Percentiles rank a stretch among this genome's conserved stretches.
Conservation (phyloP, 75 land plant species). For the Adiantum capillusveneris region DNA sequence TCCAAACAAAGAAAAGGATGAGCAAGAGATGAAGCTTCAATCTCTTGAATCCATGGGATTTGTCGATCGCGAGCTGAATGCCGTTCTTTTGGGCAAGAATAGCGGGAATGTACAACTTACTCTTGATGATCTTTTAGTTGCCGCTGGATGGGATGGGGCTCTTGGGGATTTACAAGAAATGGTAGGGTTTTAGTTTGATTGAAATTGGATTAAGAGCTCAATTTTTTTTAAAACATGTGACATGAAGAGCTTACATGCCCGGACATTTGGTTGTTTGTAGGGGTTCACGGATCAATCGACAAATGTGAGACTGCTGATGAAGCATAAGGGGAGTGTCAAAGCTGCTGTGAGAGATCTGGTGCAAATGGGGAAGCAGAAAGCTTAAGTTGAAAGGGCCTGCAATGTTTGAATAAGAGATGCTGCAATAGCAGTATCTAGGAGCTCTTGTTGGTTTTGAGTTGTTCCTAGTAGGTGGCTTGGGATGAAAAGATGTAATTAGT, state of each 20-base stretch:
- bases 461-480: too few relatives aligned
- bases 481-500: too few relatives aligned
- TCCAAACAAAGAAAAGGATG: background rate
- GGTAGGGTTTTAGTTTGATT: conserved; percentile 9
- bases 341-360: conserved; percentile 34
- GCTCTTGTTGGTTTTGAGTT: too few relatives aligned
- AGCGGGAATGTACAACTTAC: conserved; percentile 18
- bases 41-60: conserved; percentile 28
- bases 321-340: conserved; percentile 31
- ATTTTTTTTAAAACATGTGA: background rate
- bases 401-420: too few relatives aligned
- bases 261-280: background rate
- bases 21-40: background rate
- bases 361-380: conserved; percentile 41
- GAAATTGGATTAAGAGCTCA: background rate
- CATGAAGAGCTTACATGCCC: background rate
- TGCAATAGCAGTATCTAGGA: too few relatives aligned
- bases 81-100: conserved; percentile 25
- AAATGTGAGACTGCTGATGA: conserved; percentile 18
- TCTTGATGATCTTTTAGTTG: conserved; percentile 21
- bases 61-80: conserved; percentile 11
- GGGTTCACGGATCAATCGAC: background rate
- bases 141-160: conserved; percentile 33
- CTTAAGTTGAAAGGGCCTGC: too few relatives aligned
- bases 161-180: conserved; percentile 33